Evolutionary conservation across 2,329 filamentous ascomycete genomes (phyloP), one percentile per base, ranked within the genome.

Genomic region (Simplicillium aogashimaense): DNA sequence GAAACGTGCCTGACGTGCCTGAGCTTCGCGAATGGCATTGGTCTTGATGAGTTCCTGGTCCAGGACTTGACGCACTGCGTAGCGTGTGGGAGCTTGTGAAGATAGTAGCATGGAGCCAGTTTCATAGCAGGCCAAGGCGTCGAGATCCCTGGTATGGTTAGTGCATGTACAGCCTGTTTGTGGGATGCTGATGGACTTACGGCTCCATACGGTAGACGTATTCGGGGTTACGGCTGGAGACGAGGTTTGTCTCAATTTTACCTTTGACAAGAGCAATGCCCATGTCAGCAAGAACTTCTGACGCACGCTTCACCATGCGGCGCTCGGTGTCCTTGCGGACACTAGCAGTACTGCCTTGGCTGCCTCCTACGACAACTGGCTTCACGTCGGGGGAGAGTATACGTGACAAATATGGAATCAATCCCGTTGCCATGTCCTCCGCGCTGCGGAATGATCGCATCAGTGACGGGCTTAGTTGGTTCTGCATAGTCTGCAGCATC

Each of bases 181-280:
- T 32, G 36, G 29, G n/a, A 28, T 18, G 28, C 38, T 31, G 29
- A 7, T 32, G 14, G 12, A 80, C 83, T 72, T 67, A 89, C 74
- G 92, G 92, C 54, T 97, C 90, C 86, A 98, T 89, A 39, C 92
- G 79, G 60, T 94, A 97, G 8, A 94, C 81, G 73, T 81, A 97
- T 49, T 78, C 72, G 14, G 71, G 64, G n/a, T 75, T 80, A 29
- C 77, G 74, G 41, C 70, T 69, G 15, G 65, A 67, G 5, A 70
- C 59, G 7, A 73, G 72, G 29, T 85, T 82, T 11, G 70, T 71
- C 53, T 94, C 88, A 34, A 97, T 76, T 51, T 81, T 80, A 11
- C 84, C 83, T 53, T 81, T 83, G 48, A 94, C 84, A 56, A 97
- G 83, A 2, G 75, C 72, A 13, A 97, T 77, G 13, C 88, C 85